phyloP scores from a whole-genome alignment of 2,329 filamentous ascomycete species.

The Setomelanomma holmii region DNA sequence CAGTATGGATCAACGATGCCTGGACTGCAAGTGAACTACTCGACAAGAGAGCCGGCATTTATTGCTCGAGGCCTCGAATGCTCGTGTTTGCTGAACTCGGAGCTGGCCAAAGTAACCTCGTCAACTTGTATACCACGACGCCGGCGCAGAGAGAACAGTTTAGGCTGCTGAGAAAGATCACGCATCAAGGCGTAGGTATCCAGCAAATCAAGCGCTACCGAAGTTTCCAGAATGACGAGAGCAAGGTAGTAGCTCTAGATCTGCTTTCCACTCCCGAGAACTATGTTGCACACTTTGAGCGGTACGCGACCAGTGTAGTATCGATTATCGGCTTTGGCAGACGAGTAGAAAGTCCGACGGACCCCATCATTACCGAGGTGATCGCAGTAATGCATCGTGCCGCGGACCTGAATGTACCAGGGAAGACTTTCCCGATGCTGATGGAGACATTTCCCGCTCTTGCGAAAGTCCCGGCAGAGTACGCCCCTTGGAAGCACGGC shows the following conservation, averaged over 20 bases:
- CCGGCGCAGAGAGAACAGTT: constrained; percentile 40
- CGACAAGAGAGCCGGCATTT: constrained; percentile 60
- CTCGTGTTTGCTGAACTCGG: constrained; percentile 54
- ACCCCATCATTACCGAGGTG: constrained; percentile 67
- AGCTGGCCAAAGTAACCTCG: constrained; percentile 43
- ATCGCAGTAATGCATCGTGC: constrained; percentile 65
- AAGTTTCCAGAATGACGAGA: constrained; percentile 67
- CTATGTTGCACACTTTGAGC: constrained; percentile 63
- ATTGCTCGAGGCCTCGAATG: constrained; percentile 58
- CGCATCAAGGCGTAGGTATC: constrained; percentile 45
- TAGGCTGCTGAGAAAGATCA: constrained; percentile 42
- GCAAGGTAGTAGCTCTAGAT: constrained; percentile 59
- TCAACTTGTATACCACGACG: constrained; percentile 45
- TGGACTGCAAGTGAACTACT: constrained; percentile 61
- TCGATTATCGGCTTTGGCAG: constrained; percentile 65
- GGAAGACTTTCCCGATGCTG: constrained; percentile 64
- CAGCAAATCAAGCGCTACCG: constrained; percentile 64
- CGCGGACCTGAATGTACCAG: constrained; percentile 59
- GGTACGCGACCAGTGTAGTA: constrained; percentile 62
- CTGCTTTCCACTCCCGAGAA: constrained; percentile 54
- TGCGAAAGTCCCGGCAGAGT: constrained; percentile 61
- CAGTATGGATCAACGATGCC: constrained; percentile 54
- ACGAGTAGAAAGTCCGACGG: constrained; percentile 57
- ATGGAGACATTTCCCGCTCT: constrained; percentile 64
- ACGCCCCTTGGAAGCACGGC: constrained; percentile 46